Base-by-base conservation (phyloP, 2,329 filamentous ascomycete genomes). In the Pseudogymnoascus verrucosus region DNA sequence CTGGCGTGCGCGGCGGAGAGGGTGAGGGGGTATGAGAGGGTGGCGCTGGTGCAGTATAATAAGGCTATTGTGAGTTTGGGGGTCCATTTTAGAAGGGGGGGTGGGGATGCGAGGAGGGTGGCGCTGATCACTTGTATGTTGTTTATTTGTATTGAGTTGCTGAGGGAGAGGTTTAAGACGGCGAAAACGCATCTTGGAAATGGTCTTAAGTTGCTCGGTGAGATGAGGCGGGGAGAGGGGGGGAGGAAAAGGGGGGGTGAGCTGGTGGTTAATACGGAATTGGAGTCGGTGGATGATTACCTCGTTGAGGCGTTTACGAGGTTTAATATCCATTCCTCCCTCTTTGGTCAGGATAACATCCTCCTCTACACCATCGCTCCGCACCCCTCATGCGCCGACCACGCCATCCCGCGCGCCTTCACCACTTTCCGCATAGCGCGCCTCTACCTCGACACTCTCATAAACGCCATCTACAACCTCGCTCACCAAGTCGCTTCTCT, bases 121-220 rank as follows among this genome's bases (percentile, higher is more conserved):
- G 72, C 75, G 3, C 68, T 83, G 10, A 71, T 82, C 2, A 77
- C 79, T 4, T 82, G 80, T 65, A 69, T 82, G 0, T 71, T 83
- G 16, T 82, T 83, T 66, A 78, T 80, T 28, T 82, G 80, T 67
- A 77, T 84, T 62, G 82, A 84, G 70, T 80, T 81, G 67, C 74
- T 84, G 65, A 79, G 81, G 37, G 78, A 77, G 1, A 73, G 74
- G 16, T 77, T 76, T 39, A 65, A 68, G 5, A 69, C 74, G 0
- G 77, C 74, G 11, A 73, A 76, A 31, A 67, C 69, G 3, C 79
- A 82, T 67, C 72, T 82, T 5, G 72, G 74, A n/a, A 78, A 73
- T 42, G 79, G 80, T 0, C 63, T 80, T 3, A 75, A 70, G 47
- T 67, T 80, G 11, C 66, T 80, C 1, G 65, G 64, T 11, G 70